phyloP scores from a whole-genome alignment of 441 rosid genomes.

The Brassica hybrid region DNA sequence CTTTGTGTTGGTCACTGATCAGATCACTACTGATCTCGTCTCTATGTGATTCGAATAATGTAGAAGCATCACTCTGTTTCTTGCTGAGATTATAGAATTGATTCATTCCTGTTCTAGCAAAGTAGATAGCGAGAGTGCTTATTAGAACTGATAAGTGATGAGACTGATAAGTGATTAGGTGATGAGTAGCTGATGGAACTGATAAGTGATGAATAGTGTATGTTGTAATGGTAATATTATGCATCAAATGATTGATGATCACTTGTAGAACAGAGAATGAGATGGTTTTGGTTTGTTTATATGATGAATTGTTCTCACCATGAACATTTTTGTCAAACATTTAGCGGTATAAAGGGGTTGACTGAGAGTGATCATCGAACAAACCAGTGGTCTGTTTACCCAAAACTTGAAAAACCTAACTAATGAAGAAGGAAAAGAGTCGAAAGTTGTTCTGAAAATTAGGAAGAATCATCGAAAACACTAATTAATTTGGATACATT shows the following conservation, averaged over 20 bases:
- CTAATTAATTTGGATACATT: too few species aligned
- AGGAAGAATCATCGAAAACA: too few species aligned
- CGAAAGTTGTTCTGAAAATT: neutral
- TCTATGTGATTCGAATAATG: neutral
- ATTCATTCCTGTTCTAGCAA: too few species aligned
- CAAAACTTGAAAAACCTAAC: neutral
- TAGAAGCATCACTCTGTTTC: neutral
- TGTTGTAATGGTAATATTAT: neutral
- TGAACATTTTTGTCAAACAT: too few species aligned
- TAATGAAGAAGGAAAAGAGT: neutral
- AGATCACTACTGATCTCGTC: neutral
- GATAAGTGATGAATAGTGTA: neutral
- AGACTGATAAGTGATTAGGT: too few species aligned
- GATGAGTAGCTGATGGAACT: too few species aligned
- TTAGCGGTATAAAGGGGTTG: too few species aligned
- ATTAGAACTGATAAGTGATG: too few species aligned
- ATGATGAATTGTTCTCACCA: too few species aligned
- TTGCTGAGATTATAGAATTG: neutral
- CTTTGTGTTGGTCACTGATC: constrained; percentile 53
- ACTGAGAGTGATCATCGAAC: neutral
- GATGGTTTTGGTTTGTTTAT: too few species aligned
- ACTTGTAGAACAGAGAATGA: neutral
- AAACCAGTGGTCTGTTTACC: neutral
- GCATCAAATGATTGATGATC: neutral
- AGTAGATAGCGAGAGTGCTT: too few species aligned